Evolutionary conservation across 768 basidiomycete genomes (phyloP).

Genomic region (Phylloporus sp.): DNA sequence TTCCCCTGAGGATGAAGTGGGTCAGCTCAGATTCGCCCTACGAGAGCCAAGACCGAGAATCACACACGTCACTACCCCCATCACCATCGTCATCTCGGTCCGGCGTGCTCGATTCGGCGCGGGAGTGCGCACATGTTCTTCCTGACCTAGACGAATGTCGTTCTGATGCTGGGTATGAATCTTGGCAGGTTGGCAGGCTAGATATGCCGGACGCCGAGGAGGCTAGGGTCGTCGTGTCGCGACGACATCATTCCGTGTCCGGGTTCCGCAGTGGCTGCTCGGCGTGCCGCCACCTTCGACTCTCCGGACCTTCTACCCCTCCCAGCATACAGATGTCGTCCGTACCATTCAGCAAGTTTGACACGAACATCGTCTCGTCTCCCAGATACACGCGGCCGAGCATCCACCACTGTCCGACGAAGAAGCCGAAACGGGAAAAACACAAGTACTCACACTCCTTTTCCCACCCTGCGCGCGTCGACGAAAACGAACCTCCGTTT

Average conservation of each 20-base stretch:
- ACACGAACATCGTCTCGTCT: not conserved
- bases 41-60: constrained; percentile 4
- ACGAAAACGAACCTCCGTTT: constrained; percentile 20
- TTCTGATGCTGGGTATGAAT: not conserved
- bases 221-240: not conserved
- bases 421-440: constrained; percentile 9
- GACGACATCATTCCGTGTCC: constrained; percentile 7
- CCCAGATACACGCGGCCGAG: not conserved
- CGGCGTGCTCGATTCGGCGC: not conserved
- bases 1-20: constrained; percentile 18
- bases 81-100: constrained; percentile 5
- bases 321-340: constrained; percentile 3
- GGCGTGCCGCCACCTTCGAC: constrained; percentile 23
- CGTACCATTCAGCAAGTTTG: not conserved
- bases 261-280: constrained; percentile 28
- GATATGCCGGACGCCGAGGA: constrained; percentile 16
- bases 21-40: constrained; percentile 6
- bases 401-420: not conserved
- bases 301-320: constrained; percentile 10
- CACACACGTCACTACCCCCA: not conserved
- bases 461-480: not conserved
- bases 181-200: not conserved
- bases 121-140: constrained; percentile 1
- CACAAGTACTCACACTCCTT: not conserved
- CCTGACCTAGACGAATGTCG: not conserved